phyloP scores from a whole-genome alignment of 2,329 filamentous ascomycete genomes.

The Cordyceps farinosa region DNA sequence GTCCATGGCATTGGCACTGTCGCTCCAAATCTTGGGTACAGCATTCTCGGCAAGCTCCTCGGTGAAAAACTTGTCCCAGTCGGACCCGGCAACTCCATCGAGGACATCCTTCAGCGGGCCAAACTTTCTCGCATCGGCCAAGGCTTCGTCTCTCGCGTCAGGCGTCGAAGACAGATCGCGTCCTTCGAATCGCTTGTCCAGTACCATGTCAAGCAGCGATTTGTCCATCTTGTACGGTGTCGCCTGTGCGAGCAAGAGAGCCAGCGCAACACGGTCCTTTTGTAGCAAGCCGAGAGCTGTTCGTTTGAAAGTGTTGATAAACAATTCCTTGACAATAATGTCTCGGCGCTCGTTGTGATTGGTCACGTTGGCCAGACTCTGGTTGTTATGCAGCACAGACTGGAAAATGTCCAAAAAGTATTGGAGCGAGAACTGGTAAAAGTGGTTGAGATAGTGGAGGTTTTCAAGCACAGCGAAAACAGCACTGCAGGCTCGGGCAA shows the following conservation, averaged over 20 bases:
- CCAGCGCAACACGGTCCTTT: slow-evolving; percentile 89
- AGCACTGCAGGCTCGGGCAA: slow-evolving; percentile 92
- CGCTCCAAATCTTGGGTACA: slow-evolving; percentile 74
- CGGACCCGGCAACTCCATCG: slow-evolving; percentile 54
- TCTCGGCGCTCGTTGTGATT: slow-evolving; percentile 79
- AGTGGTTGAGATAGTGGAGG: slow-evolving; percentile 96
- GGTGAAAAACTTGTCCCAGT: slow-evolving; percentile 78
- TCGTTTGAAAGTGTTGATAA: slow-evolving; percentile 85
- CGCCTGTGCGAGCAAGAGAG: slow-evolving; percentile 91
- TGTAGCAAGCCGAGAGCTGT: slow-evolving; percentile 92
- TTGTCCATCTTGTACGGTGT: slow-evolving; percentile 97
- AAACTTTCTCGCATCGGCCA: slow-evolving; percentile 66
- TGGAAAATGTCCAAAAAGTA: slow-evolving; percentile 99
- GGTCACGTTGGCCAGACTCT: slow-evolving; percentile 64
- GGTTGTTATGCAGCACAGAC: slow-evolving; percentile 78
- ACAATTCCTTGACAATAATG: slow-evolving; percentile 86
- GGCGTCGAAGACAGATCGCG: slow-evolving; percentile 71
- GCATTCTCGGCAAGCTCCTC: slow-evolving; percentile 84
- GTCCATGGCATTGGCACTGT: slow-evolving; percentile 60
- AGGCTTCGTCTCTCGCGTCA: slow-evolving; percentile 62
- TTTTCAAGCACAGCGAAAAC: slow-evolving; percentile 97
- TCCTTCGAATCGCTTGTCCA: slow-evolving; percentile 73
- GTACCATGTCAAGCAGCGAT: slow-evolving; percentile 76
- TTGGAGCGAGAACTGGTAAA: slow-evolving; percentile 98
- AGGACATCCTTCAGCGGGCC: slow-evolving; percentile 70